phyloP scores from a whole-genome alignment of 257 asterid genomes.

The Salvia splendens region DNA sequence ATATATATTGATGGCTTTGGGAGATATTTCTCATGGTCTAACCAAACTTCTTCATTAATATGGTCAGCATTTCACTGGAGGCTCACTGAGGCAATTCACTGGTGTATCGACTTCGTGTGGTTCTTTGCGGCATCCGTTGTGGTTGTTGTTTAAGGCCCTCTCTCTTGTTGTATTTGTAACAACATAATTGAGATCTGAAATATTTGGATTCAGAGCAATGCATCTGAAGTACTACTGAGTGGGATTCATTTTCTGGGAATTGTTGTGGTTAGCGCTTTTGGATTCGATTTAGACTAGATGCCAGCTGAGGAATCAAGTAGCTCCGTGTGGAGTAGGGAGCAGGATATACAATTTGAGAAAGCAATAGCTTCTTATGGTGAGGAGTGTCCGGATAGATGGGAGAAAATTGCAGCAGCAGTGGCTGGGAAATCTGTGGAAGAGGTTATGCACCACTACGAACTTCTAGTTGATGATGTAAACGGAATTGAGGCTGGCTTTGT shows the following conservation, averaged over 20 bases:
- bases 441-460: slow-evolving; percentile 67
- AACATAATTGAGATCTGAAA: slow-evolving; percentile 37
- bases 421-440: slow-evolving; percentile 78
- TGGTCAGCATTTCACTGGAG: slow-evolving; percentile 45
- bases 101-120: slow-evolving; percentile 27
- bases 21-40: slow-evolving; percentile 56
- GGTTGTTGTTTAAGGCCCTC: slow-evolving; percentile 32
- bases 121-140: slow-evolving; percentile 37
- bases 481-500: slow-evolving; percentile 75
- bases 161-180: slow-evolving; percentile 15
- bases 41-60: slow-evolving; percentile 45
- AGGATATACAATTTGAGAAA: slow-evolving; percentile 77
- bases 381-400: slow-evolving; percentile 72
- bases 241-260: slow-evolving; percentile 20
- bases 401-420: slow-evolving; percentile 76
- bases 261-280: too few relatives aligned
- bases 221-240: slow-evolving; percentile 17
- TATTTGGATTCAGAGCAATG: slow-evolving; percentile 32
- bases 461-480: slow-evolving; percentile 75
- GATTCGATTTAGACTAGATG: slow-evolving; percentile 45
- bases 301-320: slow-evolving; percentile 58
- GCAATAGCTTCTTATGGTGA: slow-evolving; percentile 78
- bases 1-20: slow-evolving; percentile 39
- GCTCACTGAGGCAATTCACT: slow-evolving; percentile 41
- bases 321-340: slow-evolving; percentile 79